These are phyloP conservation scores for Rugonectria rugulosa DNA, from an alignment of 2,329 filamentous ascomycete species.

Conservation along the genomic window DNA sequence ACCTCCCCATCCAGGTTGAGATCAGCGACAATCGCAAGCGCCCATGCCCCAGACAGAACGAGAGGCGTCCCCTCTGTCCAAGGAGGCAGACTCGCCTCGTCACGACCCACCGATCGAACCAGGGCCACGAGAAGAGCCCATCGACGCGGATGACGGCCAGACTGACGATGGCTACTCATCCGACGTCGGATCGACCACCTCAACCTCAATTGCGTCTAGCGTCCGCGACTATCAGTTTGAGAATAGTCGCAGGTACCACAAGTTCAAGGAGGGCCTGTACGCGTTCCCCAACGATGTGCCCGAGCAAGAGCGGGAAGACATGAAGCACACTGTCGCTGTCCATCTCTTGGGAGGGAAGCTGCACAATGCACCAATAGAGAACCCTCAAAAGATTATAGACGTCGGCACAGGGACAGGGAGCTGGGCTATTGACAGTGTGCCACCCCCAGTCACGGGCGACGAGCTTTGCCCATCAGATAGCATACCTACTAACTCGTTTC, in stretches of 20 bases:
- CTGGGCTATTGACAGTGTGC: slow-evolving; percentile 56
- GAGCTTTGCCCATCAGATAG: neutral
- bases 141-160: slow-evolving; percentile 10
- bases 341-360: slow-evolving; percentile 47
- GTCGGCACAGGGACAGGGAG: slow-evolving; percentile 46
- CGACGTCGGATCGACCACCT: slow-evolving; percentile 14
- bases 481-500: neutral
- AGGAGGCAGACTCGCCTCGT: slow-evolving; percentile 9
- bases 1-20: neutral
- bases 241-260: slow-evolving; percentile 52
- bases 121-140: slow-evolving; percentile 4
- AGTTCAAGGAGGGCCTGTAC: slow-evolving; percentile 49
- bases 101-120: slow-evolving; percentile 25
- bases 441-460: neutral
- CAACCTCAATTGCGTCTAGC: slow-evolving; percentile 37
- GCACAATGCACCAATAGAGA: slow-evolving; percentile 51
- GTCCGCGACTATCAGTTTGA: slow-evolving; percentile 51
- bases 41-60: slow-evolving; percentile 9
- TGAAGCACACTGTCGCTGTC: slow-evolving; percentile 50
- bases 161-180: slow-evolving; percentile 30
- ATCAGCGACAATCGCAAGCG: neutral
- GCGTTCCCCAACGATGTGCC: slow-evolving; percentile 52
- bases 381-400: slow-evolving; percentile 49
- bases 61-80: neutral
- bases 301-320: slow-evolving; percentile 54